Base-by-base conservation (phyloP, 805 yeast species). In the Starmerella potacharoeniae region DNA sequence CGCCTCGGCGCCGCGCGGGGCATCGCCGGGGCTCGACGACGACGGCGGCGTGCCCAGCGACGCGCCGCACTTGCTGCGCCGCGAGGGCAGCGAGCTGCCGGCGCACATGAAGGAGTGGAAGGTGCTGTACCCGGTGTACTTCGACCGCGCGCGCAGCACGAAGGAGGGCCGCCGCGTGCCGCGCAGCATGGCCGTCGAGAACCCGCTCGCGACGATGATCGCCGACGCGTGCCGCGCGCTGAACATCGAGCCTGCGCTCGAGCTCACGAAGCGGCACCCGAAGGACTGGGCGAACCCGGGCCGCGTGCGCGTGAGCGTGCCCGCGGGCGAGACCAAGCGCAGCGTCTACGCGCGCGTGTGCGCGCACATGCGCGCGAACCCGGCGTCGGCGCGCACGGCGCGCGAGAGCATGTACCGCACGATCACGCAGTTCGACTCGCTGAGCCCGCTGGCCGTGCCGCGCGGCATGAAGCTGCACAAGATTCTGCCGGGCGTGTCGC, bases 251-350 rank as follows among this genome's bases (percentile, higher is more conserved):
- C 58, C 66, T 5, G 69, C 70, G 28, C 61, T 68, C 43, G 76
- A 51, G 75, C 78, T 91, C 58, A 87, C 84, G 57, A 93, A 89
- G 71, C 70, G 84, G 1, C 98, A 91, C 70, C 97, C 97, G 11
- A 95, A 90, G 69, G 97, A 91, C 70, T 93, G 84, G 77, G 95
- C 97, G 61, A 91, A 91, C 66, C 95, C 97, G 5, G 98, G 98
- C n/a, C 77, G 97, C 64, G 90, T 93, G 37, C 79, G 95, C 61
- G 84, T 89, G 28, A 73, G 81, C 46, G 61, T 87, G 42, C 53
- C 58, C 11, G 39, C 41, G 6, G 83, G 81, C 64, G 76, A 39
- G 47, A 41, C 60, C 35, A 89, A 90, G 67, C 79, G 95, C 62
- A 81, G 79, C 49, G 69, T 91, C 48, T 72, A 85, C 68, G 73